Percentiles rank a stretch among this genome's conserved stretches.
These are phyloP conservation scores for Tylopilus subfusipes DNA, from an alignment of 768 basidiomycete genomes.

Conservation along the genomic window DNA sequence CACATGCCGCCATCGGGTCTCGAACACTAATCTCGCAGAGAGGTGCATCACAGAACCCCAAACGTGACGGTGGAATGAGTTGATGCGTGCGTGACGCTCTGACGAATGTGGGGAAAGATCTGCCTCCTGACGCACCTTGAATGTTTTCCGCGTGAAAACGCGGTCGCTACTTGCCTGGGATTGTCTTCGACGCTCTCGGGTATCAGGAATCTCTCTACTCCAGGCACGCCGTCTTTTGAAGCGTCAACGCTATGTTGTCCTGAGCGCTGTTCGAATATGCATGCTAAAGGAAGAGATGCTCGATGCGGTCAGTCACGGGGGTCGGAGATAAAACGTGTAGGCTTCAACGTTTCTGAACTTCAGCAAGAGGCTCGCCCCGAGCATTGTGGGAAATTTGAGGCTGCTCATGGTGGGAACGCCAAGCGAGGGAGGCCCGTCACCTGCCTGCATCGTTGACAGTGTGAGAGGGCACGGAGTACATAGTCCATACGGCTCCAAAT, in stretches of 20 bases:
- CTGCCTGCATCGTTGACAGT: neutral
- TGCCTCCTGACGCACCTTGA: neutral
- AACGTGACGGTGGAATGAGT: too few species aligned
- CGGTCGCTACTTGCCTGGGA: too few species aligned
- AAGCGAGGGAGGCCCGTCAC: too few species aligned
- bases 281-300: conserved; percentile 3
- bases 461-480: neutral
- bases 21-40: neutral
- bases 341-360: conserved; percentile 47
- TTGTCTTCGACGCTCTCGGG: too few species aligned
- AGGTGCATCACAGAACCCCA: too few species aligned
- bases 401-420: neutral
- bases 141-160: too few species aligned
- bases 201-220: neutral
- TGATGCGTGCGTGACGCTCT: neutral
- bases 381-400: neutral
- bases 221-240: conserved; percentile 11
- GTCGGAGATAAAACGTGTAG: neutral
- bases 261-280: neutral
- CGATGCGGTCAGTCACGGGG: neutral
- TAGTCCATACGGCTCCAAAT: too few species aligned
- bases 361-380: conserved; percentile 19
- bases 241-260: neutral
- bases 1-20: neutral
- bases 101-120: neutral